phyloP scores from a whole-genome alignment of 2,329 filamentous ascomycete genomes.

The Colletotrichum sp. region DNA sequence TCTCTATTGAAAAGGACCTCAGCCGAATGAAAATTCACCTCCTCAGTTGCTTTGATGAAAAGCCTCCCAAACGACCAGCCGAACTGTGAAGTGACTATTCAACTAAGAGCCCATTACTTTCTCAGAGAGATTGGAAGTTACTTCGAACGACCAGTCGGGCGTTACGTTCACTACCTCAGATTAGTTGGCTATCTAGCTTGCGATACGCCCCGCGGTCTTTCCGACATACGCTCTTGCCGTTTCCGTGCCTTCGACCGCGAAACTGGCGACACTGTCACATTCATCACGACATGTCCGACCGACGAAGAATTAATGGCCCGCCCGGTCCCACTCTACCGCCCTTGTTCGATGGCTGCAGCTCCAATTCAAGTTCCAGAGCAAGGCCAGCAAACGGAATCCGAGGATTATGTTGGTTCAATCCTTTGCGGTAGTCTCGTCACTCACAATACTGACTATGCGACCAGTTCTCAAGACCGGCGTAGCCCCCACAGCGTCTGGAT shows the following conservation, averaged over 20 bases:
- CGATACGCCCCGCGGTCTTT: not conserved
- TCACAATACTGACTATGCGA: slow-evolving; percentile 3
- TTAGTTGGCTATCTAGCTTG: not conserved
- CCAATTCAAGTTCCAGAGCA: slow-evolving; percentile 48
- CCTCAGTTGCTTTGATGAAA: no score
- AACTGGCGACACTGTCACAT: not conserved
- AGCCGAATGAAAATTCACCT: not conserved
- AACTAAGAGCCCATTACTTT: not conserved
- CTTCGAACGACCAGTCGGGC: not conserved
- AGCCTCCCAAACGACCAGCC: not conserved
- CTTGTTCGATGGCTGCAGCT: slow-evolving; percentile 61
- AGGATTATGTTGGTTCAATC: slow-evolving; percentile 77
- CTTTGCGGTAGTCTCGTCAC: not conserved
- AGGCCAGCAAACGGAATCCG: slow-evolving; percentile 75
- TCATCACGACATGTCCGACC: slow-evolving; percentile 69
- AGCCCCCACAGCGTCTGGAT: slow-evolving; percentile 91
- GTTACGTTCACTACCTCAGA: not conserved
- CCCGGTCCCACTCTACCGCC: slow-evolving; percentile 77
- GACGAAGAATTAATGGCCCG: slow-evolving; percentile 89
- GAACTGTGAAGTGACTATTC: not conserved
- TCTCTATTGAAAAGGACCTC: not conserved
- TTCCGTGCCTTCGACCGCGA: not conserved
- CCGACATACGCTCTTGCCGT: not conserved
- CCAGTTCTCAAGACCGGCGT: slow-evolving; percentile 89
- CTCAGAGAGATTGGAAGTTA: not conserved